phyloP scores from a whole-genome alignment of 768 basidiomycete species.

The Suillus decipiens region DNA sequence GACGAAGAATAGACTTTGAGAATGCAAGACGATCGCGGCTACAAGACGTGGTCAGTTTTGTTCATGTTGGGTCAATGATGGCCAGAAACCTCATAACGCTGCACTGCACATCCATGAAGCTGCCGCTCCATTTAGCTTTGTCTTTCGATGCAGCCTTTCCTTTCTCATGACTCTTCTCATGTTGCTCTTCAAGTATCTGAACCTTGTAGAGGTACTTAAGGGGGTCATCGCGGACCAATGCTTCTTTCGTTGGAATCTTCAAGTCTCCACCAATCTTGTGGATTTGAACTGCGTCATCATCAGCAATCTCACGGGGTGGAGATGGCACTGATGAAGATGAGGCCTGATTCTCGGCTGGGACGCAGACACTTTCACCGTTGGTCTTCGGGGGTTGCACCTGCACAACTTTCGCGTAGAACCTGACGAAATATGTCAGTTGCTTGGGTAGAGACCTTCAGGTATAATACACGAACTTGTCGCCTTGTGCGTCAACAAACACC shows the following conservation, averaged over 20 bases:
- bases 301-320: slow-evolving; percentile 42
- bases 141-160: slow-evolving; percentile 55
- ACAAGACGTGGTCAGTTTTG: slow-evolving; percentile 12
- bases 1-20: slow-evolving; percentile 94
- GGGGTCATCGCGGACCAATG: slow-evolving; percentile 73
- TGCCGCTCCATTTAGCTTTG: slow-evolving; percentile 69
- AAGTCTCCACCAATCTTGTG: slow-evolving; percentile 83
- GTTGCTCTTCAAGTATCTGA: slow-evolving; percentile 77
- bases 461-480: slow-evolving; percentile 71
- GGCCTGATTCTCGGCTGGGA: slow-evolving; percentile 27
- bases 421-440: slow-evolving; percentile 33
- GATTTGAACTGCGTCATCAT: slow-evolving; percentile 50
- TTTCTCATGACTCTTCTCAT: slow-evolving; percentile 67
- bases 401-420: slow-evolving; percentile 81
- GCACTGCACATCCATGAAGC: slow-evolving; percentile 81
- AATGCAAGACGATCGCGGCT: slow-evolving; percentile 96
- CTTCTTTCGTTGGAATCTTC: slow-evolving; percentile 70
- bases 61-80: slow-evolving; percentile 4
- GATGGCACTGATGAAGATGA: slow-evolving; percentile 49
- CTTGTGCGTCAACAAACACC: slow-evolving; percentile 84
- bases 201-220: slow-evolving; percentile 85
- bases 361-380: slow-evolving; percentile 41
- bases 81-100: slow-evolving; percentile 73
- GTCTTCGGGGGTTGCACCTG: slow-evolving; percentile 73
- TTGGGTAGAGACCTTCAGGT: slow-evolving; percentile 5